Conservation (phyloP, 2,329 filamentous ascomycete genomes). For the Colletotrichum sp. region DNA sequence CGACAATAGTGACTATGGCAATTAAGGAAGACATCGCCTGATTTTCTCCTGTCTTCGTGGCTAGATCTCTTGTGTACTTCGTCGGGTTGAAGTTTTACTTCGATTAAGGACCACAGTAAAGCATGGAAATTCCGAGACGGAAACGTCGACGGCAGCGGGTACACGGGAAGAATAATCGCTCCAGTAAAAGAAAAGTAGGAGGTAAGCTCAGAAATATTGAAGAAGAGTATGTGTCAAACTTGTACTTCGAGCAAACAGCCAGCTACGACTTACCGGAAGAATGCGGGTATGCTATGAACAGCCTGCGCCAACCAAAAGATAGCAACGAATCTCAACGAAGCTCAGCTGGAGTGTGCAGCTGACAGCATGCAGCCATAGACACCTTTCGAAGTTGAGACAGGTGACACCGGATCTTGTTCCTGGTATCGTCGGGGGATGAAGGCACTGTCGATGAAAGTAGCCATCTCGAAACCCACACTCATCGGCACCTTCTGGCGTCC, state of each 20-base stretch:
- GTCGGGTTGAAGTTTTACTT: not conserved
- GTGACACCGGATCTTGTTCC: not conserved
- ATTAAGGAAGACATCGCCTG: not conserved
- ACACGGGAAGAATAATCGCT: no score
- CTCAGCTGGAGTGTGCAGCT: accelerated
- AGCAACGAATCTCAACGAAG: not conserved
- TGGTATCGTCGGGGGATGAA: not conserved
- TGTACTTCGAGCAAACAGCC: not conserved
- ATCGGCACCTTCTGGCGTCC: not conserved
- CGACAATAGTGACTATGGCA: not conserved
- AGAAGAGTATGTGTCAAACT: not conserved
- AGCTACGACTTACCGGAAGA: not conserved
- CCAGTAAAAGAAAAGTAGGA: no score
- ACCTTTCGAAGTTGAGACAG: not conserved
- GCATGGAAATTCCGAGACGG: no score
- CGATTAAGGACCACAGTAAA: not conserved
- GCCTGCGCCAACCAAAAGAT: not conserved
- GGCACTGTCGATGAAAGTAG: not conserved
- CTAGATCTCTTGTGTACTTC: not conserved
- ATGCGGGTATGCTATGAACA: not conserved
- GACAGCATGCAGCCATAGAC: not conserved
- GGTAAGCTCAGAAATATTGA: no score
- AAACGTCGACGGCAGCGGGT: no score
- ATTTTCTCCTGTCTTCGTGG: not conserved
- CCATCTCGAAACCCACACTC: not conserved